phyloP scores from a whole-genome alignment of 176 grass and related monocot genomes.

The Musa acuminata region DNA sequence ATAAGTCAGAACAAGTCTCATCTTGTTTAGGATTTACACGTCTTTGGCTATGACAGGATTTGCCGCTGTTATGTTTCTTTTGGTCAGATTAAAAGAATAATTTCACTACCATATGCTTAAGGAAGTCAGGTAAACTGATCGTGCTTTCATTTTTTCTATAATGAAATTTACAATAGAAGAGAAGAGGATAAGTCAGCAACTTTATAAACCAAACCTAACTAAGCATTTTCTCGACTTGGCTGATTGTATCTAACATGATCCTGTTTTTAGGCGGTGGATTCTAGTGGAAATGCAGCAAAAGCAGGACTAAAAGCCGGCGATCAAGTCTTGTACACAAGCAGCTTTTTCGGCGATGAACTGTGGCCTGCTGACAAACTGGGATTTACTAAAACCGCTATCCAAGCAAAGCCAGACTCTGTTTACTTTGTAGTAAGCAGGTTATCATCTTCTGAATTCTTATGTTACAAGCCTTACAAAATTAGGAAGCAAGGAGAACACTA shows the following conservation, averaged over 20 bases:
- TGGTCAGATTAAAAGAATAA: no score
- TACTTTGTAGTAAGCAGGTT: conserved; percentile 96
- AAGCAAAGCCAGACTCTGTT: conserved; percentile 89
- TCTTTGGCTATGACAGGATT: no score
- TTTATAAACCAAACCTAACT: neutral
- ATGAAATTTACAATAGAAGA: no score
- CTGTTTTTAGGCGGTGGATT: conserved; percentile 58
- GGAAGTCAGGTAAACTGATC: no score
- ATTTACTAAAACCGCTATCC: conserved; percentile 94
- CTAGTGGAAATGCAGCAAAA: conserved; percentile 73
- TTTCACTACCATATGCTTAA: no score
- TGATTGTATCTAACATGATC: neutral
- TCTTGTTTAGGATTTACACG: no score
- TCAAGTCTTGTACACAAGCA: conserved; percentile 91
- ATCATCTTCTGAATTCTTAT: neutral
- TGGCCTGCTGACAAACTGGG: conserved; percentile 99
- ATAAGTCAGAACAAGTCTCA: no score
- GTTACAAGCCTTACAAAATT: neutral
- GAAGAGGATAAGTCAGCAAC: neutral
- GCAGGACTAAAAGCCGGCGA: conserved; percentile 70
- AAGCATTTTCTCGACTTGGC: neutral
- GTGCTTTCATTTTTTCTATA: no score
- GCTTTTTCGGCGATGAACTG: conserved; percentile 89
- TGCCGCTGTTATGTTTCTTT: no score
- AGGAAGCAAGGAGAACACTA: neutral